Conservation (phyloP, 2,329 filamentous ascomycete genomes). For the Metarhizium album region DNA sequence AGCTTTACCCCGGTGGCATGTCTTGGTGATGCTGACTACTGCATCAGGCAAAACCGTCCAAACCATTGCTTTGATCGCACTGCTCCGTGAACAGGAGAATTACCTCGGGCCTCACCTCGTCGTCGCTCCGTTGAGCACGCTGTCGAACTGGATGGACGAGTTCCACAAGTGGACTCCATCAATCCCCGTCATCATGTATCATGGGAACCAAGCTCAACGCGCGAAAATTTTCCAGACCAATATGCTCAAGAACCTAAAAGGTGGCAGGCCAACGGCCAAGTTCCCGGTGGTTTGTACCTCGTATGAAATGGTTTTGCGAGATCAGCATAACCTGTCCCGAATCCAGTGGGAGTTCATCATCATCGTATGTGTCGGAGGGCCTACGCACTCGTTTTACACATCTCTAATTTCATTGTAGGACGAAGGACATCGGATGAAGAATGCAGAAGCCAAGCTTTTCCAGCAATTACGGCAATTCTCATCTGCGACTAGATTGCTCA, state of each 20-base stretch:
- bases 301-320: constrained; percentile 92
- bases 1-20: neutral
- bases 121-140: constrained; percentile 78
- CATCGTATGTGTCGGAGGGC: constrained; percentile 47
- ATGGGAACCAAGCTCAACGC: constrained; percentile 72
- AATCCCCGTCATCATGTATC: constrained; percentile 84
- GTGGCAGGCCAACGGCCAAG: constrained; percentile 44
- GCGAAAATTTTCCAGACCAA: constrained; percentile 61
- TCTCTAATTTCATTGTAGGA: constrained; percentile 41
- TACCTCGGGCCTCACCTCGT: constrained; percentile 83
- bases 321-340: constrained; percentile 67
- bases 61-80: constrained; percentile 76
- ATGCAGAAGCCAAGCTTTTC: constrained; percentile 86
- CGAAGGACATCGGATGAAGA: constrained; percentile 95
- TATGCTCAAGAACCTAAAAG: constrained; percentile 59
- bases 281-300: constrained; percentile 93
- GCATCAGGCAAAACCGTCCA: constrained; percentile 74
- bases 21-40: constrained; percentile 6
- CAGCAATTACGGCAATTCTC: constrained; percentile 79
- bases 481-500: constrained; percentile 81
- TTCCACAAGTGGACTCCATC: constrained; percentile 82
- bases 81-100: constrained; percentile 75
- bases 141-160: constrained; percentile 94
- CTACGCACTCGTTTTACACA: neutral
- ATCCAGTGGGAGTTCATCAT: constrained; percentile 98